Conservation (phyloP, 169 alveolate species). For the Theileria orientalis region DNA sequence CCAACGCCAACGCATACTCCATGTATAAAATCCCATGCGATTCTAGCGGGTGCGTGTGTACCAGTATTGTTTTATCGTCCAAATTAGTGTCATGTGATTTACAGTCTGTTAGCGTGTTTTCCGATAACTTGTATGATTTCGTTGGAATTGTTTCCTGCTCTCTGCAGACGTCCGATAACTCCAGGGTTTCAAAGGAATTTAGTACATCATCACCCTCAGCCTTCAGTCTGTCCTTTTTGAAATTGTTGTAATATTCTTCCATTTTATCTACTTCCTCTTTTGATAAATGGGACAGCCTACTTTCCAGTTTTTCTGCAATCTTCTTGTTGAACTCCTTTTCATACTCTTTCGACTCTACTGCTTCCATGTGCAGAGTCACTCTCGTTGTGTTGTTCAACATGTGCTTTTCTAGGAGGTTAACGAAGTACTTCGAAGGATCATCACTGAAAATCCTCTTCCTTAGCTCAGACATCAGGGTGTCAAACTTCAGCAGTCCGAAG, state of each 20-base stretch:
- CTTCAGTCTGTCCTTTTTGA: slow-evolving; percentile 55
- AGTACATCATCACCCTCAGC: slow-evolving; percentile 61
- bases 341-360: slow-evolving; percentile 63
- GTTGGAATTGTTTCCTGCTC: slow-evolving; percentile 71
- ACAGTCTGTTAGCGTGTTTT: slow-evolving; percentile 13
- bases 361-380: slow-evolving; percentile 65
- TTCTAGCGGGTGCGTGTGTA: slow-evolving; percentile 67
- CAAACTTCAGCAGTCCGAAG: slow-evolving; percentile 45
- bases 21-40: slow-evolving; percentile 76
- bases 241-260: slow-evolving; percentile 55
- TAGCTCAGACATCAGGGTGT: slow-evolving; percentile 21
- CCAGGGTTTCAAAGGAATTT: slow-evolving; percentile 64
- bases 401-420: slow-evolving; percentile 56
- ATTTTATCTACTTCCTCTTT: slow-evolving; percentile 66
- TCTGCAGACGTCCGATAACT: slow-evolving; percentile 64
- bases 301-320: slow-evolving; percentile 39
- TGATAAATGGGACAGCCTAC: slow-evolving; percentile 50
- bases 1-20: slow-evolving; percentile 68
- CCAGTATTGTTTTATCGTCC: slow-evolving; percentile 18
- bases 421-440: slow-evolving; percentile 60
- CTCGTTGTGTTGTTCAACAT: slow-evolving; percentile 66
- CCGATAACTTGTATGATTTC: slow-evolving; percentile 38
- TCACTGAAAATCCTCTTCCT: slow-evolving; percentile 18
- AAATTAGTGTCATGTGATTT: slow-evolving; percentile 10
- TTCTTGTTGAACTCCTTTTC: slow-evolving; percentile 55